phyloP scores from a whole-genome alignment of 257 asterid species.

The Capsicum baccatum region DNA sequence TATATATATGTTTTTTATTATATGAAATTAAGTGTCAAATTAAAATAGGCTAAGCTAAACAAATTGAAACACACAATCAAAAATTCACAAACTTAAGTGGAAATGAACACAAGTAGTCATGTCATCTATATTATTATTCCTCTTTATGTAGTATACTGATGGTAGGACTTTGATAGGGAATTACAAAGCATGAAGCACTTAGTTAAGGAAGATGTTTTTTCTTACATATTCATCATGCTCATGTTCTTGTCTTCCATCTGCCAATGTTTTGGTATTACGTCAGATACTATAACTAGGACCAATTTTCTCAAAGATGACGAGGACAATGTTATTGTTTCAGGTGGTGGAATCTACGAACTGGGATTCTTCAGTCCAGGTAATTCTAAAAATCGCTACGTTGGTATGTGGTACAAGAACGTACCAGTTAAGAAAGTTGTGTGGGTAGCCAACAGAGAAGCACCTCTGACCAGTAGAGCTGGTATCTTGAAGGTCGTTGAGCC shows the following conservation, averaged over 20 bases:
- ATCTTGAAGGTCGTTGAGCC: slow-evolving; percentile 15
- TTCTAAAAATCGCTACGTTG: slow-evolving; percentile 39
- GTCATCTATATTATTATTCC: too few relatives aligned
- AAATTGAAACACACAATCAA: too few relatives aligned
- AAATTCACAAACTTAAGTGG: too few relatives aligned
- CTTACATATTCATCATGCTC: too few relatives aligned
- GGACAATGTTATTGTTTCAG: slow-evolving; percentile 39
- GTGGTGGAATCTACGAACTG: slow-evolving; percentile 45
- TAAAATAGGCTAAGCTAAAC: too few relatives aligned
- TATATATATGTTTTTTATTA: too few relatives aligned
- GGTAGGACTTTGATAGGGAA: too few relatives aligned
- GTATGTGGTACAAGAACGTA: slow-evolving; percentile 48
- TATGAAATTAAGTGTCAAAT: too few relatives aligned
- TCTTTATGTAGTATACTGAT: too few relatives aligned
- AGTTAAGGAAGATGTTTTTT: slow-evolving; percentile 31
- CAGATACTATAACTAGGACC: slow-evolving; percentile 32
- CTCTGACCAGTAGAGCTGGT: slow-evolving; percentile 19
- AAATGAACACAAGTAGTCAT: too few relatives aligned
- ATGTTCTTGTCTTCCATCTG: too few relatives aligned
- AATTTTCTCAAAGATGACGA: slow-evolving; percentile 39
- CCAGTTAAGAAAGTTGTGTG: not conserved
- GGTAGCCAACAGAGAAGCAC: slow-evolving; percentile 19
- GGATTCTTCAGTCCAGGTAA: slow-evolving; percentile 54
- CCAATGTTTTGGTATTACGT: too few relatives aligned
- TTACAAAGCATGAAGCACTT: not conserved